Evolutionary conservation across 2,329 filamentous ascomycete genomes (phyloP).

Genomic region (Leptographium procerum): DNA sequence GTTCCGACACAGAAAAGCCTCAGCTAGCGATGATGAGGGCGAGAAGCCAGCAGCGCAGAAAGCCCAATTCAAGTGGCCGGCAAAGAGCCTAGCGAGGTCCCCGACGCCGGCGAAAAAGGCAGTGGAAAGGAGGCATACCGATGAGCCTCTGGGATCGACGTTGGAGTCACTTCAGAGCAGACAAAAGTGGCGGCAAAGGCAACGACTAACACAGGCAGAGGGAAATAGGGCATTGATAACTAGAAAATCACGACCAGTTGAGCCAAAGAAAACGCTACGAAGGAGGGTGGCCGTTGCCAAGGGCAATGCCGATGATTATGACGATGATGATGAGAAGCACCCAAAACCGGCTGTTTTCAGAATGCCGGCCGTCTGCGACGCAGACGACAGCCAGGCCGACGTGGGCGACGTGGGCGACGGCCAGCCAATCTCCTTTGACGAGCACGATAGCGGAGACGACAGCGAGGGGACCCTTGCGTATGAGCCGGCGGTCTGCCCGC

Average conservation of each 20-base stretch:
- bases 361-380: not conserved
- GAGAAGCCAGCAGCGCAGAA: not conserved
- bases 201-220: not conserved
- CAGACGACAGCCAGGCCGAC: not conserved
- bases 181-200: conserved; percentile 3
- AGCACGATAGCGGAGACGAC: not conserved
- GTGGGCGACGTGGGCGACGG: too few species aligned
- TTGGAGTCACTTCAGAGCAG: not conserved
- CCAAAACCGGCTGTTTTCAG: not conserved
- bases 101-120: not conserved
- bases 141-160: not conserved
- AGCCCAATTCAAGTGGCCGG: conserved; percentile 5
- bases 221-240: not conserved
- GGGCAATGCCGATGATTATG: not conserved
- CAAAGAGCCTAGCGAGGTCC: not conserved
- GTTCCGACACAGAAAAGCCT: not conserved
- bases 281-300: not conserved
- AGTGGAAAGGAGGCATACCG: not conserved
- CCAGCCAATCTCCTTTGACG: not conserved
- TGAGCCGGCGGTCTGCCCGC: conserved; percentile 39
- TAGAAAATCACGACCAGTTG: not conserved
- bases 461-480: conserved; percentile 6
- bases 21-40: not conserved
- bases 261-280: not conserved
- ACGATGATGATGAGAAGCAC: not conserved